Evolutionary conservation across 306 rosid genomes (phyloP).

Genomic region (Casuarina equisetifolia): DNA sequence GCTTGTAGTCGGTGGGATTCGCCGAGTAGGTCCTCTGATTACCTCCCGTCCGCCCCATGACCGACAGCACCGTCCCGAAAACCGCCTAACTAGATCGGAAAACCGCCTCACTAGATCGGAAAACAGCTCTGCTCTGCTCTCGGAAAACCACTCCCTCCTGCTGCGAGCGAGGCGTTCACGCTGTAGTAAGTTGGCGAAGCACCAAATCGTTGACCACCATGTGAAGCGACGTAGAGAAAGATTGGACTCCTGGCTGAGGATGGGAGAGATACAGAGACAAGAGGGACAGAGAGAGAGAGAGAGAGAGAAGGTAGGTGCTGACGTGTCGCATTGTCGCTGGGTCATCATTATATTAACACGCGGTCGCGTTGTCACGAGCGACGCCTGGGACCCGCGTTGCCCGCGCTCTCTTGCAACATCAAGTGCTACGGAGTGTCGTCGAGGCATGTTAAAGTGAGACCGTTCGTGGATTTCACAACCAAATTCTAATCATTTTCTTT

Average conservation of each 20-base stretch:
- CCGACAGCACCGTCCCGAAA: not conserved
- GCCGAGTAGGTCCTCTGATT: constrained; percentile 53
- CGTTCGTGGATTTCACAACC: no score
- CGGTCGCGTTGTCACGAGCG: constrained; percentile 4
- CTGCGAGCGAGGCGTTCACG: not conserved
- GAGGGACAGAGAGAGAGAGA: constrained; percentile 4
- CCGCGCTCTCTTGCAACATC: not conserved
- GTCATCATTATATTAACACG: constrained; percentile 30
- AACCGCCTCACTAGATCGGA: not conserved
- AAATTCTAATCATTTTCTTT: no score
- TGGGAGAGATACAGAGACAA: not conserved
- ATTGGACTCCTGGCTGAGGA: not conserved
- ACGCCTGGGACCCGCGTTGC: constrained; percentile 23
- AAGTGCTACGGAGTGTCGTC: not conserved
- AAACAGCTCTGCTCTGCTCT: not conserved
- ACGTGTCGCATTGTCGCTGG: constrained; percentile 31
- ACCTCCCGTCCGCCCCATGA: constrained; percentile 57
- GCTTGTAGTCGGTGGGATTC: constrained; percentile 68
- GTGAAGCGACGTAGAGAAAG: constrained; percentile 16
- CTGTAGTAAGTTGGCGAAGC: constrained; percentile 7
- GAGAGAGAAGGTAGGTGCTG: constrained; percentile 14
- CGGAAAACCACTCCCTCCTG: not conserved
- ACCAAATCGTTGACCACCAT: constrained; percentile 59
- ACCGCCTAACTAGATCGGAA: not conserved
- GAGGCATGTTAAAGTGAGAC: no score